A percentile compares a stretch with the other conserved stretches of the same genome.
Evolutionary conservation across 192 early-diverging fungal genomes (phyloP).

Genomic region (Gamsiella multidivaricata): DNA sequence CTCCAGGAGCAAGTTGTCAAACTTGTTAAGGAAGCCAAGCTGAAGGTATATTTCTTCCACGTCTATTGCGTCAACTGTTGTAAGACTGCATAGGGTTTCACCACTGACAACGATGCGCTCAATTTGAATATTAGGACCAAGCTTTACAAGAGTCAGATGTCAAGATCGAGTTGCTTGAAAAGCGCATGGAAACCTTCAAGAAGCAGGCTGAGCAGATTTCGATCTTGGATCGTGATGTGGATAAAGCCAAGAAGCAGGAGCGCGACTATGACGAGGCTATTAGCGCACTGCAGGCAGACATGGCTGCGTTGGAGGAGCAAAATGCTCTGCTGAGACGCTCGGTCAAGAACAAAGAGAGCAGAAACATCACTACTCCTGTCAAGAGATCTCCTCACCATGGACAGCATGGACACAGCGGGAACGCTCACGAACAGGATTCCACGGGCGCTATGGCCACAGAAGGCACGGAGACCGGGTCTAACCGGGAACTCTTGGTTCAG

Average conservation of each 20-base stretch:
- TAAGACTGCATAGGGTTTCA: not conserved
- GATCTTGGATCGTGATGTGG: constrained; percentile 68
- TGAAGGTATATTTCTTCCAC: constrained; percentile 62
- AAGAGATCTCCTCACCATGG: constrained; percentile 20
- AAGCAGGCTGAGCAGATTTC: constrained; percentile 74
- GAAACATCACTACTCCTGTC: constrained; percentile 8
- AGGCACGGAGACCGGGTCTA: constrained; percentile 23
- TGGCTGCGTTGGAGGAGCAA: constrained; percentile 76
- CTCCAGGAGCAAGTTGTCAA: constrained; percentile 83
- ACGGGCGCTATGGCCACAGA: constrained; percentile 8
- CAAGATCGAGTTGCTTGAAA: constrained; percentile 86
- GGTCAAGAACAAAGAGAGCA: constrained; percentile 45
- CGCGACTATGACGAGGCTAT: constrained; percentile 79
- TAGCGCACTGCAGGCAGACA: constrained; percentile 73
- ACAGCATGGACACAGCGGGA: constrained; percentile 2
- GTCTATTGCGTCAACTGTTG: not conserved
- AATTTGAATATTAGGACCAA: constrained; percentile 76
- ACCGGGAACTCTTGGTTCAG: constrained; percentile 54
- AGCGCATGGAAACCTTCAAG: constrained; percentile 73
- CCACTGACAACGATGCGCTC: too few relatives aligned
- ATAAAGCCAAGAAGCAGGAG: constrained; percentile 69
- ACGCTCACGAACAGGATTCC: constrained; percentile 38
- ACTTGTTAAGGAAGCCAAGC: constrained; percentile 80
- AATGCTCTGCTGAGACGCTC: constrained; percentile 64
- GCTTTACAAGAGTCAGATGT: constrained; percentile 77